These are phyloP conservation scores for Triangularia verruculosa DNA, from an alignment of 2,329 filamentous ascomycete genomes.

Conservation along the genomic window DNA sequence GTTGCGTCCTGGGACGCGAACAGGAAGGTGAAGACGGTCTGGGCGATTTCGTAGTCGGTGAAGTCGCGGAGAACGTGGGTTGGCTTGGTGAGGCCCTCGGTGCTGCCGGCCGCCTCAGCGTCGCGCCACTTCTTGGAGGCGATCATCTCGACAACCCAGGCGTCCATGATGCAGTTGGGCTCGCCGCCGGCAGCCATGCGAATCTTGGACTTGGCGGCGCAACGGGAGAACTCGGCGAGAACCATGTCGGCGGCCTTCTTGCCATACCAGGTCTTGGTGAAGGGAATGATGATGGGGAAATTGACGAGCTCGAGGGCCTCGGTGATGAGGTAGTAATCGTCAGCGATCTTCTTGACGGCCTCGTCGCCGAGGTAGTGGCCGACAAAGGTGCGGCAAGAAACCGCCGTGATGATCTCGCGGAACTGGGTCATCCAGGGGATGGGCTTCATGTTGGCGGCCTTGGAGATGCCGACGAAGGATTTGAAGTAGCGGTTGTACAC, in stretches of 20 bases:
- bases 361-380: constrained; percentile 92
- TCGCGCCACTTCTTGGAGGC: constrained; percentile 80
- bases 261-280: constrained; percentile 94
- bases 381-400: constrained; percentile 95
- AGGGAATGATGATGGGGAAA: constrained; percentile 94
- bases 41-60: constrained; percentile 84
- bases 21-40: constrained; percentile 93
- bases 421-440: constrained; percentile 87
- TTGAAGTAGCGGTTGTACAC: constrained; percentile 87
- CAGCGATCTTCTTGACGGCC: constrained; percentile 87
- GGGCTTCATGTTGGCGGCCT: constrained; percentile 68
- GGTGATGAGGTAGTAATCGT: constrained; percentile 96
- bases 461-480: constrained; percentile 72
- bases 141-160: constrained; percentile 86
- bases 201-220: constrained; percentile 88
- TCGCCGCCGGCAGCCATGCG: constrained; percentile 87
- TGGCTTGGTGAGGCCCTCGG: constrained; percentile 75
- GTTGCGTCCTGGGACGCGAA: constrained; percentile 98
- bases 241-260: constrained; percentile 96
- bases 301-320: constrained; percentile 95
- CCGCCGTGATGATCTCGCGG: constrained; percentile 90
- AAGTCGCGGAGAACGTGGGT: constrained; percentile 79
- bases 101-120: constrained; percentile 68
- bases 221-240: constrained; percentile 82
- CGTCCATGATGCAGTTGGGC: constrained; percentile 90